Evolutionary conservation across 805 yeast species (phyloP).

Genomic region (Candida verbasci): DNA sequence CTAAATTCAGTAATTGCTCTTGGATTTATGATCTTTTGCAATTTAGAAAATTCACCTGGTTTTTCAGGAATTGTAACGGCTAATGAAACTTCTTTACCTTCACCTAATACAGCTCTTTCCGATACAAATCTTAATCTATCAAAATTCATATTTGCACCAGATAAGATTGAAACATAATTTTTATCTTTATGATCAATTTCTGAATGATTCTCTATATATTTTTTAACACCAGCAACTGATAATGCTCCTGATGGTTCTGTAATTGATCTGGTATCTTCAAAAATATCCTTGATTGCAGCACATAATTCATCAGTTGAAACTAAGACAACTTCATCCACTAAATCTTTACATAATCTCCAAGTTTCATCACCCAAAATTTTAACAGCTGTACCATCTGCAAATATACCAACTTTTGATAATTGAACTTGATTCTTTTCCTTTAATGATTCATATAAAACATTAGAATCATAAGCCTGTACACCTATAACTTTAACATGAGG

Average conservation of each 20-base stretch:
- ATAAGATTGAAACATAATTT: slow-evolving; percentile 77
- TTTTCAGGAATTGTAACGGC: slow-evolving; percentile 86
- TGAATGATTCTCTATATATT: slow-evolving; percentile 65
- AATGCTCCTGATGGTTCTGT: slow-evolving; percentile 98
- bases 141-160: slow-evolving; percentile 98
- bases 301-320: slow-evolving; percentile 90
- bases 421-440: slow-evolving; percentile 48
- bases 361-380: slow-evolving; percentile 86
- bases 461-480: slow-evolving; percentile 94
- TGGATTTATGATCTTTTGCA: slow-evolving; percentile 78
- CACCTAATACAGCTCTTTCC: slow-evolving; percentile 98
- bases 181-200: slow-evolving; percentile 65
- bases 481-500: slow-evolving; percentile 97
- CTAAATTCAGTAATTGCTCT: slow-evolving; percentile 92
- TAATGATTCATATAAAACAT: slow-evolving; percentile 78
- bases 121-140: slow-evolving; percentile 93
- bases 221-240: slow-evolving; percentile 90
- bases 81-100: slow-evolving; percentile 92
- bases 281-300: slow-evolving; percentile 96
- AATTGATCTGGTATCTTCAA: slow-evolving; percentile 90
- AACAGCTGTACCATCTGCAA: slow-evolving; percentile 99
- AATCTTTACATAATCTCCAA: slow-evolving; percentile 69
- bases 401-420: slow-evolving; percentile 79
- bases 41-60: slow-evolving; percentile 82
- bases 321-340: slow-evolving; percentile 83